These are phyloP conservation scores for Staphylotrichum longicolle DNA, from an alignment of 495 filamentous ascomycete genomes.

Conservation along the genomic window DNA sequence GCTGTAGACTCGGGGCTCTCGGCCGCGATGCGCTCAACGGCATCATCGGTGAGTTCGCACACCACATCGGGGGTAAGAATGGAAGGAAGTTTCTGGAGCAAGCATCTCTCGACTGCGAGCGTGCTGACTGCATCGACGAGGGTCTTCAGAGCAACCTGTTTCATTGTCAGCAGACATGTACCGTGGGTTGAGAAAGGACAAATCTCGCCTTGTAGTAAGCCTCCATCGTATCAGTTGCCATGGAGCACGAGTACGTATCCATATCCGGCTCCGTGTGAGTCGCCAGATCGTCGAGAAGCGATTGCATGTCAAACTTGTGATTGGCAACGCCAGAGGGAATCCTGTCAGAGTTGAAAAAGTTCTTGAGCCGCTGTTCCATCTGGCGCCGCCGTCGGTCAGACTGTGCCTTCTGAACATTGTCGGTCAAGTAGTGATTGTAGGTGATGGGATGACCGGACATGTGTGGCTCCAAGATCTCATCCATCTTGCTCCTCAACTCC, in stretches of 20 bases:
- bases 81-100: slow-evolving; percentile 9
- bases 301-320: slow-evolving; percentile 5
- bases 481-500: neutral
- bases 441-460: slow-evolving; percentile 13
- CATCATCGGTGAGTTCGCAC: slow-evolving; percentile 5
- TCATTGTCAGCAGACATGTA: neutral
- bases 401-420: slow-evolving; percentile 17
- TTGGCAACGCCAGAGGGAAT: neutral
- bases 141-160: slow-evolving; percentile 10
- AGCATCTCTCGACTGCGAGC: slow-evolving; percentile 12
- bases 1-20: slow-evolving; percentile 5
- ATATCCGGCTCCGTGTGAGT: slow-evolving; percentile 13
- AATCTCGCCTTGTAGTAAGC: slow-evolving; percentile 17
- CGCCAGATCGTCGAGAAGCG: neutral
- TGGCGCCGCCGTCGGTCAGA: neutral
- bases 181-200: neutral
- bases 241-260: slow-evolving; percentile 16
- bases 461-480: slow-evolving; percentile 8
- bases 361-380: slow-evolving; percentile 1
- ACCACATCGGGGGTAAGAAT: slow-evolving; percentile 13
- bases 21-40: neutral
- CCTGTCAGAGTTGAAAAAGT: neutral
- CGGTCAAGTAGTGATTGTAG: slow-evolving; percentile 16
- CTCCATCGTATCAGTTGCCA: slow-evolving; percentile 17
- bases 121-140: slow-evolving; percentile 13